Evolutionary conservation across 192 early-diverging fungal species (phyloP).

Genomic region (Coemansia sp.): DNA sequence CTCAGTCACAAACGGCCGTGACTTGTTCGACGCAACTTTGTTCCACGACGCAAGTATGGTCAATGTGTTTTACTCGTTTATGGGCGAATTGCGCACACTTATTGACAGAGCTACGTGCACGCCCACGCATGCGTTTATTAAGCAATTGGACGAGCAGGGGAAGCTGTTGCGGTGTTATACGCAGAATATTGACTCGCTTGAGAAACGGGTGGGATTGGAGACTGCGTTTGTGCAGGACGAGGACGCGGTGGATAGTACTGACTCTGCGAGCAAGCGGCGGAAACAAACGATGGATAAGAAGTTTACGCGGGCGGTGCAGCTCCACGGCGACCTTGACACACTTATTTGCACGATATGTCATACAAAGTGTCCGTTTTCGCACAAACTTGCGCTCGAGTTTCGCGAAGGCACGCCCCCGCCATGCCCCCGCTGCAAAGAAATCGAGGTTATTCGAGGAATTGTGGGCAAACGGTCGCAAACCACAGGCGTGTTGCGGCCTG

Average conservation of each 20-base stretch:
- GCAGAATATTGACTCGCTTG: slow-evolving; percentile 96
- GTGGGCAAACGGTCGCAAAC: slow-evolving; percentile 76
- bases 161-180: slow-evolving; percentile 92
- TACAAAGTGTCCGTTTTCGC: slow-evolving; percentile 64
- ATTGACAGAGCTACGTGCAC: slow-evolving; percentile 74
- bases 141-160: slow-evolving; percentile 66
- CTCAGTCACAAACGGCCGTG: slow-evolving; percentile 76
- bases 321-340: slow-evolving; percentile 87
- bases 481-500: slow-evolving; percentile 81
- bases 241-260: background rate
- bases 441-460: slow-evolving; percentile 37
- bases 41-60: slow-evolving; percentile 71
- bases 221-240: slow-evolving; percentile 35
- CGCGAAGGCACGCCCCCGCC: slow-evolving; percentile 71
- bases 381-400: slow-evolving; percentile 62
- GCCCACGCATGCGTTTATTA: slow-evolving; percentile 85
- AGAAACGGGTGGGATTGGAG: slow-evolving; percentile 69
- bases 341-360: slow-evolving; percentile 87
- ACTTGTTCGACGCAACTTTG: slow-evolving; percentile 91
- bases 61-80: slow-evolving; percentile 65
- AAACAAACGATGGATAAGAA: slow-evolving; percentile 53
- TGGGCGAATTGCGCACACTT: slow-evolving; percentile 80
- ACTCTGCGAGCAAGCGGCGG: background rate
- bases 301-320: slow-evolving; percentile 75
- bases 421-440: slow-evolving; percentile 58